Base-by-base conservation (phyloP, 805 yeast genomes). In the Candida piceae region DNA sequence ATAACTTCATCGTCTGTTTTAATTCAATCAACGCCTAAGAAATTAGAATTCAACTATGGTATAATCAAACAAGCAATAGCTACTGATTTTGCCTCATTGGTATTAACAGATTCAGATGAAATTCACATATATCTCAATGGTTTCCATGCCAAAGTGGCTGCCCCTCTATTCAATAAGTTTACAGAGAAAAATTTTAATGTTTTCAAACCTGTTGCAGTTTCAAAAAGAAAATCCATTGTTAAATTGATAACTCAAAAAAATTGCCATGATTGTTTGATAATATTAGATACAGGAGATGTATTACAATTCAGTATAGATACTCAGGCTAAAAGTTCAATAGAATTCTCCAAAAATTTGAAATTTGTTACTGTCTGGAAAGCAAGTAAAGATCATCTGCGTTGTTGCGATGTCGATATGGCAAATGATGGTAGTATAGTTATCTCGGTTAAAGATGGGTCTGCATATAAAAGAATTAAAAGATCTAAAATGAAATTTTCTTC, bases 371-470 rank as follows among this genome's bases (percentile, higher is more conserved):
- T 73, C n/a, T 84, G 93, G 90, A 68, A 61, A 22, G 84, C 89
- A 1, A 67, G 74, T 38, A 74, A 74, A 34, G 55, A 59, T 9
- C 79, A 75, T 46, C 61, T 76, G 69, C 66, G 63, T 38, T 86
- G 76, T 32, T 64, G 62, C 4, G 95, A 86, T 58, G 71, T 84
- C 22, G 90, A 80, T 49, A 68, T 80, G 30, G 73, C 83, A 2
- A 64, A 60, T 13, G 84, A 80, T 49, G 94, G 94, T 0, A 76
- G 84, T 0, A 56, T 85, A 2, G 63, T 88, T 1, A 54, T 89
- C 1, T 74, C 83, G 44, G 81, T 93, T 0, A 57, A 65, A 16
- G 76, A 78, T 33, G 96, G 96, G 0, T 71, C 80, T 16, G 84
- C 75, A 0, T 86, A 73, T 46, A 63, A 66, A 44, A 57, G 67